Percentiles rank a stretch among this genome's conserved stretches.
These are phyloP conservation scores for Linnemannia zychae DNA, from an alignment of 192 early-diverging fungal species.

Conservation along the genomic window DNA sequence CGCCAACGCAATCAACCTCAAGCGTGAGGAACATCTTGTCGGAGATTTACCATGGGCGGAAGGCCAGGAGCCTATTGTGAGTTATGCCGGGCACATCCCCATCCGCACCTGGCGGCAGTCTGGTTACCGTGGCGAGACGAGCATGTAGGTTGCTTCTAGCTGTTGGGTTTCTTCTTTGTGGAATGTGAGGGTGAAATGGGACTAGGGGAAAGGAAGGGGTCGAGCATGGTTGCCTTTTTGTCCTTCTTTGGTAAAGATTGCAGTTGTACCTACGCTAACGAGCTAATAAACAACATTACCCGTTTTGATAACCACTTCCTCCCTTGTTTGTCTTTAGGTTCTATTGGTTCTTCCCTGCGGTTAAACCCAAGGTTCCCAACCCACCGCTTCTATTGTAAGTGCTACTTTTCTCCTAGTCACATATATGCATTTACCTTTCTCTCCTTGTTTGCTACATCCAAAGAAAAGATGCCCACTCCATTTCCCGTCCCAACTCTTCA, in stretches of 20 bases:
- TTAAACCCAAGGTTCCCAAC: conserved; percentile 65
- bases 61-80: conserved; percentile 70
- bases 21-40: conserved; percentile 44
- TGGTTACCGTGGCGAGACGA: conserved; percentile 52
- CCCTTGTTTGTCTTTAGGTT: conserved; percentile 54
- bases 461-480: background rate
- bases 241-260: background rate
- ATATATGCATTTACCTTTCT: conserved; percentile 4
- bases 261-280: background rate
- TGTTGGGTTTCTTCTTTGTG: background rate
- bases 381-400: conserved; percentile 78
- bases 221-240: no score
- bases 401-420: no score
- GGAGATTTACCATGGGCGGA: conserved; percentile 41
- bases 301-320: conserved; percentile 12
- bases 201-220: no score
- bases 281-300: background rate
- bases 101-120: conserved; percentile 65
- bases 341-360: conserved; percentile 88
- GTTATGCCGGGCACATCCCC: conserved; percentile 70
- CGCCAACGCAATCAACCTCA: background rate
- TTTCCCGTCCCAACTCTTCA: background rate
- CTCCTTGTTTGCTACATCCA: background rate
- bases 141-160: conserved; percentile 43
- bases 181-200: background rate